phyloP scores from a whole-genome alignment of 2,329 filamentous ascomycete species.

The Sordariomycetes sp. region DNA sequence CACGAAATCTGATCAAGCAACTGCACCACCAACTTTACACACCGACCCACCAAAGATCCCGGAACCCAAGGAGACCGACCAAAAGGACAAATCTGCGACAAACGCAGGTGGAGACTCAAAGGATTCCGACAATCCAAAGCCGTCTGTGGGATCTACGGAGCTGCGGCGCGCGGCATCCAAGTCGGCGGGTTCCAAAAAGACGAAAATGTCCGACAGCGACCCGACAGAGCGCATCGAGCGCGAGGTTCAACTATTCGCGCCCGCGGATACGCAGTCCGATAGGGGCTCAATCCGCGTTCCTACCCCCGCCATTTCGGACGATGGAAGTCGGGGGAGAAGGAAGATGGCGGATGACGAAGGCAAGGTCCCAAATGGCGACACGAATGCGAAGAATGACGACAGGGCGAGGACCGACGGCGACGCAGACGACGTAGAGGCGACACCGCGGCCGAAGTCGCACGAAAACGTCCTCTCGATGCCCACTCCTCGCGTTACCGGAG shows the following conservation, averaged over 20 bases:
- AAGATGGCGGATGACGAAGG: slow-evolving; percentile 31
- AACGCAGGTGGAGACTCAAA: background rate
- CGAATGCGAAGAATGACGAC: slow-evolving; percentile 23
- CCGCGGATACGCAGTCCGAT: slow-evolving; percentile 40
- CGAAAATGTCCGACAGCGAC: slow-evolving; percentile 35
- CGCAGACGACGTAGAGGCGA: slow-evolving; percentile 43
- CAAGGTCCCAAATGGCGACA: slow-evolving; percentile 27
- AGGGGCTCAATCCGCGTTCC: slow-evolving; percentile 36
- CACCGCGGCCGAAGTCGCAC: slow-evolving; percentile 28
- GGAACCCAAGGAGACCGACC: background rate
- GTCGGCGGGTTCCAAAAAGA: slow-evolving; percentile 32
- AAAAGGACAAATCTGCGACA: background rate
- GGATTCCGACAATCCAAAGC: slow-evolving; percentile 20
- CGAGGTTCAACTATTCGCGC: slow-evolving; percentile 43
- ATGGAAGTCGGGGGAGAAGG: slow-evolving; percentile 21
- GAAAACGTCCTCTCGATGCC: slow-evolving; percentile 32
- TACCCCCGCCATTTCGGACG: slow-evolving; percentile 22
- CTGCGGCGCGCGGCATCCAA: slow-evolving; percentile 29
- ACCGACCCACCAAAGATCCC: background rate
- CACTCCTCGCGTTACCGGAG: slow-evolving; percentile 40
- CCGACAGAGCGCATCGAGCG: slow-evolving; percentile 42
- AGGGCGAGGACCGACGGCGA: slow-evolving; percentile 42
- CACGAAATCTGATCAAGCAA: background rate
- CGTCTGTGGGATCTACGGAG: slow-evolving; percentile 32
- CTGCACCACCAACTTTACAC: slow-evolving; percentile 6